Percentiles rank a stretch among this genome's conserved stretches.
Evolutionary conservation across 768 basidiomycete species (phyloP).

Genomic region (Russula vinacea): DNA sequence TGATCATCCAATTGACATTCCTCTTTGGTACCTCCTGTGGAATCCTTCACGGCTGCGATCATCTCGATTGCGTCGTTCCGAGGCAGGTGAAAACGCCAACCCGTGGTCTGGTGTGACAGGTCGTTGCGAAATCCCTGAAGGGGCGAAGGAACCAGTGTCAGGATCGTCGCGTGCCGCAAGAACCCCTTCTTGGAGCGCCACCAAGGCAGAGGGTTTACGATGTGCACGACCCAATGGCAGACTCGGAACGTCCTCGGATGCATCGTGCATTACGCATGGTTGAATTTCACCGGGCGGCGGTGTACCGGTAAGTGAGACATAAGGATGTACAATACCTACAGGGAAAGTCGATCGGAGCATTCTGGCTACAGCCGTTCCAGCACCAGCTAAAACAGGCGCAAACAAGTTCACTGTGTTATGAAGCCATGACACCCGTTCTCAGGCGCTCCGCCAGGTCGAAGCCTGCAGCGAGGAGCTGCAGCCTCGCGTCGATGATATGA

Average conservation of each 20-base stretch:
- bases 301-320: constrained; percentile 8
- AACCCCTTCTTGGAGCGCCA: constrained; percentile 6
- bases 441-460: constrained; percentile 54
- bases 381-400: neutral
- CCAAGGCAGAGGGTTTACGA: constrained; percentile 25
- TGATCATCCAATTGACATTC: constrained; percentile 20
- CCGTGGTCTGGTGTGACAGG: constrained; percentile 2
- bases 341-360: neutral
- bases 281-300: constrained; percentile 10
- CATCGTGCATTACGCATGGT: constrained; percentile 18
- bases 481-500: constrained; percentile 67
- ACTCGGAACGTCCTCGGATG: constrained; percentile 11
- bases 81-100: neutral
- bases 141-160: neutral
- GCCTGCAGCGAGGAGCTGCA: constrained; percentile 73
- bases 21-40: constrained; percentile 1
- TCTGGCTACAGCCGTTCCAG: neutral
- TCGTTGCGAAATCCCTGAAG: constrained; percentile 1
- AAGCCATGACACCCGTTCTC: constrained; percentile 30
- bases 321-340: constrained; percentile 3
- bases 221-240: neutral
- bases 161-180: neutral
- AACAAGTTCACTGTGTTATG: neutral
- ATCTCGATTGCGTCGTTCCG: constrained; percentile 13
- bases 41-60: constrained; percentile 8